Conservation (phyloP, 192 early-diverging fungal genomes). For the Chytriomyces hyalinus region DNA sequence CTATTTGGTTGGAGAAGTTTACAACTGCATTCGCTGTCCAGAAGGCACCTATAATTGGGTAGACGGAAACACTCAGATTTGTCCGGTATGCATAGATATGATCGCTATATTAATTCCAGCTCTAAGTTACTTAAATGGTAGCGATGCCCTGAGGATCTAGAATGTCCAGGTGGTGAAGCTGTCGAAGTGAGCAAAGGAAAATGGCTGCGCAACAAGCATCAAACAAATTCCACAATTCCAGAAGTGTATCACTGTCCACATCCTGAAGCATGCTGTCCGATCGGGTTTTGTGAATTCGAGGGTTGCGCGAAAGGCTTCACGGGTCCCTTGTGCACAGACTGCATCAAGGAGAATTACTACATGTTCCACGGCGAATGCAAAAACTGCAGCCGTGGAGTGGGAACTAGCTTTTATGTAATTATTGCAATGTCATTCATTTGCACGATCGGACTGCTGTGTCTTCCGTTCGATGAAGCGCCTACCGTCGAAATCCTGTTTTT, state of each 20-base stretch:
- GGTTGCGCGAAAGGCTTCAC: conserved; percentile 12
- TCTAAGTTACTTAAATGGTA: background rate
- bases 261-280: conserved; percentile 19
- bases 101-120: background rate
- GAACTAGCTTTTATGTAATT: background rate
- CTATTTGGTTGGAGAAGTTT: background rate
- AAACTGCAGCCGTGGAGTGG: background rate
- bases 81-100: background rate
- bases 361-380: conserved; percentile 10
- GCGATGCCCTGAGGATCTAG: background rate
- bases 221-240: background rate
- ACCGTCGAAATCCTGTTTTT: conserved; percentile 32
- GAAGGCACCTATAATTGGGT: conserved; percentile 1
- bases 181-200: conserved; percentile 4
- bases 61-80: background rate
- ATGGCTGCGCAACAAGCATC: background rate
- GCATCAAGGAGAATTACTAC: background rate
- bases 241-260: conserved; percentile 13
- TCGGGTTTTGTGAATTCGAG: background rate
- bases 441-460: conserved; percentile 4
- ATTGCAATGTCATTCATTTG: background rate
- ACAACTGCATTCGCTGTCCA: background rate
- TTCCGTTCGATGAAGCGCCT: conserved; percentile 20
- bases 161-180: conserved; percentile 5
- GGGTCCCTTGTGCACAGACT: conserved; percentile 28